Evolutionary conservation across 139 green algal species (phyloP).

Genomic region (Dunaliella sp.): DNA sequence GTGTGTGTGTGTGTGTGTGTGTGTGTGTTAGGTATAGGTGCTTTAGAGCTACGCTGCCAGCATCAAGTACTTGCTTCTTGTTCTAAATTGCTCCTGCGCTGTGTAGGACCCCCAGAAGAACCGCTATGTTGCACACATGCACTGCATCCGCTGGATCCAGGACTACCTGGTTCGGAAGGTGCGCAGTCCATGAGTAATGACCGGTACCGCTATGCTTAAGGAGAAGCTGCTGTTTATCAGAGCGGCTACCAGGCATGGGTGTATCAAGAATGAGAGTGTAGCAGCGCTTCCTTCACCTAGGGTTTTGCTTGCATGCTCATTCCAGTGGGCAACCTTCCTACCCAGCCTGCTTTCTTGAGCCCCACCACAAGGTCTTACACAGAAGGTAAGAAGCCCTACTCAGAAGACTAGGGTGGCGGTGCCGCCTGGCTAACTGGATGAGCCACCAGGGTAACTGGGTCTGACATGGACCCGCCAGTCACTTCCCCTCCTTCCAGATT

Average conservation of each 20-base stretch:
- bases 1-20: no score
- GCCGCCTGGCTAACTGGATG: no score
- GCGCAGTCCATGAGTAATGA: neutral
- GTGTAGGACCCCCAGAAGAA: slow-evolving; percentile 63
- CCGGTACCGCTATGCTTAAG: neutral
- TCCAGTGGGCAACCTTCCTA: neutral
- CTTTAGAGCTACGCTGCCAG: no score
- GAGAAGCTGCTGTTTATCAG: neutral
- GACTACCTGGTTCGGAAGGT: slow-evolving; percentile 66
- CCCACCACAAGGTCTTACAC: no score
- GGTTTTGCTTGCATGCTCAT: neutral
- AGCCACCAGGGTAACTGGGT: no score
- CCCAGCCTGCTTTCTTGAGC: neutral
- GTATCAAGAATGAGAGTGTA: neutral
- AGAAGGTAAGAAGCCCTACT: no score
- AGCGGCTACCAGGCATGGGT: neutral
- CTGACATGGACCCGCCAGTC: no score
- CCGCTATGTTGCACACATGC: slow-evolving; percentile 84
- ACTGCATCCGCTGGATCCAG: slow-evolving; percentile 85
- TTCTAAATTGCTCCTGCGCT: no score
- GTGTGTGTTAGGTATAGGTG: no score
- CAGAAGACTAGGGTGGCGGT: no score
- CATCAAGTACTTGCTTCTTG: no score
- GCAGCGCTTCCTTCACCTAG: neutral
- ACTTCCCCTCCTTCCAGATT: no score